These are phyloP conservation scores for Micractinium sp. DNA, from an alignment of 139 green algal species.

Conservation along the genomic window DNA sequence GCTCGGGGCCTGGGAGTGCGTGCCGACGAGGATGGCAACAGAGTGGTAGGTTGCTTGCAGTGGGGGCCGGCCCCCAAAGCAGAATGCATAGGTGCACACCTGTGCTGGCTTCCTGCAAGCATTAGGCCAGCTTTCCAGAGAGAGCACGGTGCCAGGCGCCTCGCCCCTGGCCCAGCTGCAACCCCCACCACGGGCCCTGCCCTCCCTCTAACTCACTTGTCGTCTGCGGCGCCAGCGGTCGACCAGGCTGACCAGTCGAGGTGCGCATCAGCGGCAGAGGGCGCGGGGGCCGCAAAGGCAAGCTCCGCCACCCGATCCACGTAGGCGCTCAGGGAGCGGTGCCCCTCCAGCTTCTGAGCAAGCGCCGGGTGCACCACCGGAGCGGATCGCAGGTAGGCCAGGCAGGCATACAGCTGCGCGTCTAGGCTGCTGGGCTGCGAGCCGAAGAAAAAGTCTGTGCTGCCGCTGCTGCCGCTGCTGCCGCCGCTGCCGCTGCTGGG, in stretches of 20 bases:
- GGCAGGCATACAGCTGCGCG: conserved; percentile 23
- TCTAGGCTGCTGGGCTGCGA: conserved; percentile 35
- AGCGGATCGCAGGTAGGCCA: conserved; percentile 30
- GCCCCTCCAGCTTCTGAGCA: not conserved
- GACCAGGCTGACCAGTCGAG: conserved; percentile 19
- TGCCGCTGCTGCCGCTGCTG: not conserved
- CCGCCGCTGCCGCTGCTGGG: not conserved
- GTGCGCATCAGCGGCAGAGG: not conserved
- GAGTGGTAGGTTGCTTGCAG: no score
- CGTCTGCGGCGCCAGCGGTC: not conserved
- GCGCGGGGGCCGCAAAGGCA: not conserved
- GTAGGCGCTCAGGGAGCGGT: conserved; percentile 20
- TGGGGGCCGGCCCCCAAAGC: no score
- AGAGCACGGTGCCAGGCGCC: no score
- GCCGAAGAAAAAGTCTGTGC: conserved; percentile 35
- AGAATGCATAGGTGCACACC: no score
- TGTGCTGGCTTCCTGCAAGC: not conserved
- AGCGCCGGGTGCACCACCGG: conserved; percentile 40
- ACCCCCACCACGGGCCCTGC: not conserved
- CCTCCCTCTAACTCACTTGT: not conserved
- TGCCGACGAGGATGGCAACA: no score
- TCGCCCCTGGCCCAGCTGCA: no score
- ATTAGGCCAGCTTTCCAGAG: no score
- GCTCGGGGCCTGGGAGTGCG: no score
- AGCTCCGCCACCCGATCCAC: conserved; percentile 1